Percentiles rank a stretch among this genome's conserved stretches.
Evolutionary conservation across 805 yeast genomes (phyloP).

Genomic region (Saturnispora hagleri): DNA sequence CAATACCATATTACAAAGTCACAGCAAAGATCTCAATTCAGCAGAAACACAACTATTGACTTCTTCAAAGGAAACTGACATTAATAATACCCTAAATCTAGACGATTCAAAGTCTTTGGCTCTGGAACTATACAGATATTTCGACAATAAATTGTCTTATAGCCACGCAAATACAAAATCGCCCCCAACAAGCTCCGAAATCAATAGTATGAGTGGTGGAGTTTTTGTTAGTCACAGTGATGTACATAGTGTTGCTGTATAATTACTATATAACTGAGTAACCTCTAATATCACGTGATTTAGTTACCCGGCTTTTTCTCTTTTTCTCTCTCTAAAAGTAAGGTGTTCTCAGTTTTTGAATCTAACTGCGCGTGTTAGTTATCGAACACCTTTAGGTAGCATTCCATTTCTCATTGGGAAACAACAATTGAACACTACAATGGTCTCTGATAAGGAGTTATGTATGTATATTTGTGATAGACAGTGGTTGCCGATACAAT

Average conservation of each 20-base stretch:
- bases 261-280: neutral
- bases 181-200: neutral
- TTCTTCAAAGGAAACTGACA: neutral
- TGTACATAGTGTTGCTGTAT: neutral
- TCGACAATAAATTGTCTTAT: neutral
- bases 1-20: neutral
- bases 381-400: neutral
- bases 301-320: neutral
- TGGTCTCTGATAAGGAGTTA: conserved; percentile 34
- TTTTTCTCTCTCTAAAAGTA: neutral
- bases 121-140: neutral
- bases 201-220: neutral
- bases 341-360: neutral
- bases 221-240: neutral
- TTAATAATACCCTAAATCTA: neutral
- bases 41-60: neutral
- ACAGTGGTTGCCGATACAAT: neutral
- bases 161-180: neutral
- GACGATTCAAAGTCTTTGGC: neutral
- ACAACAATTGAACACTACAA: conserved; percentile 8
- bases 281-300: neutral
- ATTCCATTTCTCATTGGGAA: conserved; percentile 8
- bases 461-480: conserved; percentile 22
- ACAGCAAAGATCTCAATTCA: neutral
- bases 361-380: neutral